Base-by-base conservation (phyloP, 768 basidiomycete genomes). In the Pulveroboletus sp. region DNA sequence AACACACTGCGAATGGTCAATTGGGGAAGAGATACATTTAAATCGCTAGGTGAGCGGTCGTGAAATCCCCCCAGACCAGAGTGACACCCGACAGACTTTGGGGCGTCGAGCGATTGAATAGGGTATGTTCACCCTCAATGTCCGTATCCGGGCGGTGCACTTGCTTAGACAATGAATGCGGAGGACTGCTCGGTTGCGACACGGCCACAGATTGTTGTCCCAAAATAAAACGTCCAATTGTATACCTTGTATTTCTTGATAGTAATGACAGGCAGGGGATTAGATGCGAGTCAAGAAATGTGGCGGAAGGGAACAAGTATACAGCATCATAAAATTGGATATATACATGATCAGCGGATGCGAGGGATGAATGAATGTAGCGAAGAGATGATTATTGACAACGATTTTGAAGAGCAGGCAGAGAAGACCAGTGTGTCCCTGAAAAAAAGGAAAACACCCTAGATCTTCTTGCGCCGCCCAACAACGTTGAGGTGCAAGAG, bases 401-500 rank as follows among this genome's bases (percentile, higher is more conserved):
- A 41, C 37, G n/a, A n/a, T 45, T 19, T 49, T 46, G 44, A 48
- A 36, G 50, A 29, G 43, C 31, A 32, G 42, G 45, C 47, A 42
- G 51, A 47, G 22, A 20, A 31, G 31, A 44, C 59, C 40, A 3
- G 49, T 44, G 50, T 35, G 12, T 14, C 7, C 47, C 43, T 49
- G 47, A 22, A 27, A 36, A 29, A 30, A 42, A 31, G 49, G 20
- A 22, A 45, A 35, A 35, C n/a, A 45, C 27, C 26, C 56, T 66
- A 69, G 22, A 51, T 51, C 62, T 67, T 62, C 58, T 44, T 68
- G 43, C 58, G 66, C 51, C 58, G 56, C 51, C 59, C 57, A 30
- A 49, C 43, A 54, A 63, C 60, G 31, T 64, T 64, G 59, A 73
- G 57, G 58, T 71, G 69, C 56, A 72, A 55, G 43, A 75, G 57